A percentile compares a stretch with the other conserved stretches of the same genome.
These are phyloP conservation scores for Citrullus mucosospermus DNA, from an alignment of 306 rosid genomes.

Conservation along the genomic window DNA sequence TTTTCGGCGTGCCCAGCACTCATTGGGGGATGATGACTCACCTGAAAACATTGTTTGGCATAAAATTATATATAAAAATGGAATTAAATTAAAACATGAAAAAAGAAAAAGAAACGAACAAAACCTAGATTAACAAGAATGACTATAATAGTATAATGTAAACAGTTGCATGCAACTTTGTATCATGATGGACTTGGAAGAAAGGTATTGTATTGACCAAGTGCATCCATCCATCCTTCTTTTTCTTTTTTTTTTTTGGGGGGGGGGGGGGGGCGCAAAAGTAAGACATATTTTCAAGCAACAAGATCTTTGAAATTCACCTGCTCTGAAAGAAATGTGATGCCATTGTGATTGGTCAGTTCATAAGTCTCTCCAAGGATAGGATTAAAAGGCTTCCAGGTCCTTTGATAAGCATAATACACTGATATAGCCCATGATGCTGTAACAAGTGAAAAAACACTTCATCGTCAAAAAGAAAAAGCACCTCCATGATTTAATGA, in stretches of 20 bases:
- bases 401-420: constrained; percentile 82
- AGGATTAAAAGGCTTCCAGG: constrained; percentile 97
- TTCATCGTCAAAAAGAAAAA: constrained; percentile 8
- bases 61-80: neutral
- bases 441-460: constrained; percentile 18
- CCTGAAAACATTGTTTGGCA: constrained; percentile 31
- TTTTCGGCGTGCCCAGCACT: constrained; percentile 92
- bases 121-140: neutral
- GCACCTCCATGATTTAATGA: neutral
- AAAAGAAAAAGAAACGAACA: neutral
- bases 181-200: neutral
- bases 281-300: neutral
- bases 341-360: constrained; percentile 57
- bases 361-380: constrained; percentile 95
- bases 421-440: constrained; percentile 96
- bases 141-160: neutral
- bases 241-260: neutral
- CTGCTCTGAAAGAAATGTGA: constrained; percentile 82
- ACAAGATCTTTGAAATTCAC: constrained; percentile 25
- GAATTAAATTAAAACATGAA: neutral
- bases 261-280: neutral
- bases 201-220: neutral
- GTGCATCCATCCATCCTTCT: neutral
- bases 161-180: neutral
- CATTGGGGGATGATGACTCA: constrained; percentile 97